phyloP scores from a whole-genome alignment of 208 protist genomes.

The Trypanosomatidae sp. region DNA sequence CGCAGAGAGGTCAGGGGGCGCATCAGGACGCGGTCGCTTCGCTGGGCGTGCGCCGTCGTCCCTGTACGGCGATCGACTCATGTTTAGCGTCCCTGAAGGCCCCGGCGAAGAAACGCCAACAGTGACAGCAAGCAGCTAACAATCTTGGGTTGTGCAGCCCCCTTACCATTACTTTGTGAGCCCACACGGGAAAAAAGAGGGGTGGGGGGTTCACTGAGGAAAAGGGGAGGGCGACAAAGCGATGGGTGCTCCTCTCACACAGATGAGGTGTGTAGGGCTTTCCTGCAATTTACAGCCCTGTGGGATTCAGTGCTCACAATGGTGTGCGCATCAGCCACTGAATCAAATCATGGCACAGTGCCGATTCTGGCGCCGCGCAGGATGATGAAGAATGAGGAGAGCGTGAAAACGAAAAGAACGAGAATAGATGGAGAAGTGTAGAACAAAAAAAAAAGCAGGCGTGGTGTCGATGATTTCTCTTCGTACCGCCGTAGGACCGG shows the following conservation, averaged over 20 bases:
- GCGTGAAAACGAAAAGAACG: background rate
- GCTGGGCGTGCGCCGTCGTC: conserved; percentile 4
- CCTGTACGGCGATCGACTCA: background rate
- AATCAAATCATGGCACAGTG: background rate
- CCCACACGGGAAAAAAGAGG: no score
- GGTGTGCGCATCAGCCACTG: background rate
- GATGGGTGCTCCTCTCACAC: background rate
- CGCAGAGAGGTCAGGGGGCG: conserved; percentile 40
- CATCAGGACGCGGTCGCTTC: conserved; percentile 21
- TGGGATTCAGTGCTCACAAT: background rate
- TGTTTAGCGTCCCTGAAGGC: background rate
- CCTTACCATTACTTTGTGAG: no score
- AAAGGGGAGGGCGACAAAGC: background rate
- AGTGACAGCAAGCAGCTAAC: no score
- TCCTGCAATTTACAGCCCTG: background rate
- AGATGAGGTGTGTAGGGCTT: background rate
- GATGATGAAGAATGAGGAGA: background rate
- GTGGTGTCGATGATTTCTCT: background rate
- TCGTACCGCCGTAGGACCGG: background rate
- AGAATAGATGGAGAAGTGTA: background rate
- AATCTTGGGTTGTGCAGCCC: no score
- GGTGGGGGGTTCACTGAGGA: background rate
- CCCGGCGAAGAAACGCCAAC: background rate
- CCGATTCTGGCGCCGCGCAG: background rate
- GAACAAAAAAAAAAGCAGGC: background rate